Conservation (phyloP, 495 filamentous ascomycete species). For the Xylaria curta region DNA sequence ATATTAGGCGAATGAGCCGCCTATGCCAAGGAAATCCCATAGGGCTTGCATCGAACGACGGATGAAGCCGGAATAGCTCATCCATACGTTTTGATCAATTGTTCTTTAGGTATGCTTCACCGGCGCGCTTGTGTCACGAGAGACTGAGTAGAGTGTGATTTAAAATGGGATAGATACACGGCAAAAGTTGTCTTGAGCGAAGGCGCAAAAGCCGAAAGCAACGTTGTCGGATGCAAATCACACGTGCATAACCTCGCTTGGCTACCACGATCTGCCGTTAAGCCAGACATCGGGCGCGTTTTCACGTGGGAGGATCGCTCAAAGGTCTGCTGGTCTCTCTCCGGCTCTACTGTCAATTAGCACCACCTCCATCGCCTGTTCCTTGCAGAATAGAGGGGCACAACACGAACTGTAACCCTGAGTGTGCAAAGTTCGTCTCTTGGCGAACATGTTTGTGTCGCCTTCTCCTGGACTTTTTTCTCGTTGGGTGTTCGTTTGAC, state of each 20-base stretch:
- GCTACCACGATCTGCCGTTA: background rate
- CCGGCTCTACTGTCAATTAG: background rate
- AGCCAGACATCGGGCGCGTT: background rate
- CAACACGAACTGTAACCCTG: background rate
- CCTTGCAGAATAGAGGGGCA: constrained; percentile 6
- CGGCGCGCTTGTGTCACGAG: constrained; percentile 4
- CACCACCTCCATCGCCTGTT: background rate
- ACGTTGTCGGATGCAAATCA: constrained; percentile 14
- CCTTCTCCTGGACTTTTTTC: background rate
- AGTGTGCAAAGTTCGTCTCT: background rate
- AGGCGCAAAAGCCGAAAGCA: constrained; percentile 5
- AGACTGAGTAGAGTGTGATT: background rate
- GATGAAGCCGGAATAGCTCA: background rate
- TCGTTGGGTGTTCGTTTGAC: background rate
- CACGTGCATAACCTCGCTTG: constrained; percentile 16
- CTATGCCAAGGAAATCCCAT: background rate
- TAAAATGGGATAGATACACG: background rate
- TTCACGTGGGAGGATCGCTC: constrained; percentile 6
- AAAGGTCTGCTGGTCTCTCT: background rate
- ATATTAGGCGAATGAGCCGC: constrained; percentile 11
- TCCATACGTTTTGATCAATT: background rate
- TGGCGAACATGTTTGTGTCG: constrained; percentile 10
- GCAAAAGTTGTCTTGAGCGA: constrained; percentile 1
- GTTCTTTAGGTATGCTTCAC: background rate
- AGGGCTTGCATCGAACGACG: constrained; percentile 11